phyloP scores from a whole-genome alignment of 305 asterid genomes.

The Coffea humblotiana region DNA sequence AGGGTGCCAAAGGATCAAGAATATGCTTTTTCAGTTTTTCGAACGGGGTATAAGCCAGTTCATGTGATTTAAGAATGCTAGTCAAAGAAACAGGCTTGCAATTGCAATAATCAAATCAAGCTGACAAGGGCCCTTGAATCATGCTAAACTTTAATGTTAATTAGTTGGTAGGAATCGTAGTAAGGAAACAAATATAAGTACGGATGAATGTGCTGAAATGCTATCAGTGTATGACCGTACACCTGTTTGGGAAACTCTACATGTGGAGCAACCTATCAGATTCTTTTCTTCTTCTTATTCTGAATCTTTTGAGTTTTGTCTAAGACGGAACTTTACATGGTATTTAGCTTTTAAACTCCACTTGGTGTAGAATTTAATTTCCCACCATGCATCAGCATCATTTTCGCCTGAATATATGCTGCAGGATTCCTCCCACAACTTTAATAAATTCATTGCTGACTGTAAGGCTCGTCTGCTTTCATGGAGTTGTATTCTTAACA shows the following conservation, averaged over 20 bases:
- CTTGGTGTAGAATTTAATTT: neutral
- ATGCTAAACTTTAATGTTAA: neutral
- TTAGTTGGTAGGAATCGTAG: neutral
- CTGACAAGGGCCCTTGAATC: no score
- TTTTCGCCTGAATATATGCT: slow-evolving; percentile 6
- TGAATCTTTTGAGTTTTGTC: neutral
- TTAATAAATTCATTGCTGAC: neutral
- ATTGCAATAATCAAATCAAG: neutral
- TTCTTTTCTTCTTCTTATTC: neutral
- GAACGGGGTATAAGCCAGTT: neutral
- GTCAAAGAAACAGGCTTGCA: slow-evolving; percentile 1
- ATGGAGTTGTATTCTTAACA: no score
- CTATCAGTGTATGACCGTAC: slow-evolving; percentile 8
- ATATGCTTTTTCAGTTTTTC: neutral
- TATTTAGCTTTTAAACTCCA: neutral
- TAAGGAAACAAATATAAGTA: neutral
- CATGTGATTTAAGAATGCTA: neutral
- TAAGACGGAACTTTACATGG: neutral
- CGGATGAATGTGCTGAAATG: slow-evolving; percentile 7
- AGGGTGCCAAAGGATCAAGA: neutral
- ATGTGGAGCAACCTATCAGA: neutral
- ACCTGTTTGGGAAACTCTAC: slow-evolving; percentile 1
- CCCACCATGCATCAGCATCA: neutral
- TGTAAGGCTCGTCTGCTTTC: neutral
- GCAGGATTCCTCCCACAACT: neutral